Evolutionary conservation across 2,329 filamentous ascomycete genomes (phyloP).

Genomic region (Colletotrichum melonis): DNA sequence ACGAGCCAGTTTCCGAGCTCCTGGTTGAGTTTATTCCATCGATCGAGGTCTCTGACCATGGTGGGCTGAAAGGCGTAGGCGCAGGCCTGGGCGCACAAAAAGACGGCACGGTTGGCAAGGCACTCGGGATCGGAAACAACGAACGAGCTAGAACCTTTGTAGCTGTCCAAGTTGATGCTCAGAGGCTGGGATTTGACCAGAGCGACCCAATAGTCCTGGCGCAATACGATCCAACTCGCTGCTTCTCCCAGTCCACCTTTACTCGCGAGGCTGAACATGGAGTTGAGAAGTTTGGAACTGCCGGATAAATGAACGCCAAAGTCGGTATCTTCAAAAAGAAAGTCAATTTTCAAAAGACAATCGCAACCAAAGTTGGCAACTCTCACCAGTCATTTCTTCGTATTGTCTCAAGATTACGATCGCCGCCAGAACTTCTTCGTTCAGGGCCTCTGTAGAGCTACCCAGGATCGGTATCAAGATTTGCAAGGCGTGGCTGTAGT

Average conservation of each 20-base stretch:
- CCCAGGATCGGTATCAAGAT: conserved; percentile 51
- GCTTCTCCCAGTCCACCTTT: conserved; percentile 53
- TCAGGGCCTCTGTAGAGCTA: conserved; percentile 46
- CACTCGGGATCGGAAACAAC: conserved; percentile 40
- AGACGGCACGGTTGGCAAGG: conserved; percentile 42
- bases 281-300: conserved; percentile 41
- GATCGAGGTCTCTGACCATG: conserved; percentile 38
- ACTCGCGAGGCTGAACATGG: conserved; percentile 41
- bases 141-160: conserved; percentile 41
- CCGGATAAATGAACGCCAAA: conserved; percentile 42
- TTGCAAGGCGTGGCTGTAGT: conserved; percentile 53
- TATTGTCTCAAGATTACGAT: conserved; percentile 51
- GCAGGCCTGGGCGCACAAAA: conserved; percentile 45
- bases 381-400: conserved; percentile 51
- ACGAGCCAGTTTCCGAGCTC: conserved; percentile 41
- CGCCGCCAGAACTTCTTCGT: conserved; percentile 52
- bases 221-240: conserved; percentile 58
- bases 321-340: conserved; percentile 36
- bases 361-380: background rate
- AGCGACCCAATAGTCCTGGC: conserved; percentile 61
- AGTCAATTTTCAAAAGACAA: background rate
- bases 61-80: conserved; percentile 46
- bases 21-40: conserved; percentile 38
- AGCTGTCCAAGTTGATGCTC: conserved; percentile 50
- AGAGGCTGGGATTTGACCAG: conserved; percentile 52